phyloP scores from a whole-genome alignment of 176 grass and related monocot species.

The Bonia amplexicaulis region DNA sequence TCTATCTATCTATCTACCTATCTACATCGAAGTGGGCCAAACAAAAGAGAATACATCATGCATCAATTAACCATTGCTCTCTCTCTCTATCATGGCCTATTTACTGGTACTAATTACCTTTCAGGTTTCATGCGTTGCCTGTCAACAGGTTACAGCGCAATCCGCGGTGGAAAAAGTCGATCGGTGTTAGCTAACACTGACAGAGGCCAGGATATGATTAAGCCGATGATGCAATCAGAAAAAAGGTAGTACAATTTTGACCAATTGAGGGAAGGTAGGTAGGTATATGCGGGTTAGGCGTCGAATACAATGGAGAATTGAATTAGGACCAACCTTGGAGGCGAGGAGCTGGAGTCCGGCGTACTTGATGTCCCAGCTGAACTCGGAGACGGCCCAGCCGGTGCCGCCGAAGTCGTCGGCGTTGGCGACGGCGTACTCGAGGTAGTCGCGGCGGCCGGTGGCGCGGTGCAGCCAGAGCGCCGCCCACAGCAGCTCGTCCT shows the following conservation, averaged over 20 bases:
- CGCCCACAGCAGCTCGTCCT: slow-evolving; percentile 90
- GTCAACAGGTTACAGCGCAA: not conserved
- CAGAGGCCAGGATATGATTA: not conserved
- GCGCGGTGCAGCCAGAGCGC: slow-evolving; percentile 82
- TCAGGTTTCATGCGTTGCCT: not conserved
- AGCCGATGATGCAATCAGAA: not conserved
- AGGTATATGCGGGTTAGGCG: not conserved
- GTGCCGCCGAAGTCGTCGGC: slow-evolving; percentile 69
- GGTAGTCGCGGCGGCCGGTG: slow-evolving; percentile 45
- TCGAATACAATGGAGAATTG: not conserved
- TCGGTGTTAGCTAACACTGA: not conserved
- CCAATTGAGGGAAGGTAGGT: not conserved
- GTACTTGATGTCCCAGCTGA: slow-evolving; percentile 99
- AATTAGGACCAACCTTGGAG: slow-evolving; percentile 45
- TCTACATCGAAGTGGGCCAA: not conserved
- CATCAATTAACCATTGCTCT: not conserved
- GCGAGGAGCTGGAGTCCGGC: slow-evolving; percentile 75
- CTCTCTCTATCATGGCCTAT: not conserved
- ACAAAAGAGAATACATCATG: not conserved
- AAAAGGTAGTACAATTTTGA: not conserved
- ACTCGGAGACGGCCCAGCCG: slow-evolving; percentile 82
- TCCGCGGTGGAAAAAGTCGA: not conserved
- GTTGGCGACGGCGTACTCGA: slow-evolving; percentile 57
- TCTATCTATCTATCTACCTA: not conserved
- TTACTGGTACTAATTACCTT: not conserved